phyloP scores from a whole-genome alignment of 2,329 filamentous ascomycete species.

The Aspergillus latus region DNA sequence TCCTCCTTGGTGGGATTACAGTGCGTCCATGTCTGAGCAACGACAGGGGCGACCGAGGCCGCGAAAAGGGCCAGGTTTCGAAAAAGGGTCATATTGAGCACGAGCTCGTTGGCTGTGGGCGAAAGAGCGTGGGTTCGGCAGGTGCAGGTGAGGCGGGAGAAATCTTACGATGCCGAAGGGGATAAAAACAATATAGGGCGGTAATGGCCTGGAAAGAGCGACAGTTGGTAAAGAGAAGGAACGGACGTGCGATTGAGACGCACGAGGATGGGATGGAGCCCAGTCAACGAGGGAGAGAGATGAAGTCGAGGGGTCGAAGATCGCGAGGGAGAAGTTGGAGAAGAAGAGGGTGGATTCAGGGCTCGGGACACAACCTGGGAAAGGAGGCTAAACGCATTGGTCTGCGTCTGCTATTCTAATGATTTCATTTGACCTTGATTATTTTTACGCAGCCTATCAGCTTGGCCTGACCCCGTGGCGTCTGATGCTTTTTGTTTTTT shows the following conservation, averaged over 20 bases:
- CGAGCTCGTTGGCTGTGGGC: not conserved
- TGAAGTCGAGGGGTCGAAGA: not conserved
- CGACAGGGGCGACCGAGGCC: constrained; percentile 30
- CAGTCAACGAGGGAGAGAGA: constrained; percentile 16
- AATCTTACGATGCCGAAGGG: too few species aligned
- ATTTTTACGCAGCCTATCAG: constrained; percentile 1
- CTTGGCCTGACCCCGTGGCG: not conserved
- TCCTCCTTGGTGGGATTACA: constrained; percentile 75
- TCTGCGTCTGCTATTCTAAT: not conserved
- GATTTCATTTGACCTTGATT: not conserved
- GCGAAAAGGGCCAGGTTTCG: constrained; percentile 29
- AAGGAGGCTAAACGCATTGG: not conserved
- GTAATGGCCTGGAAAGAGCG: constrained; percentile 20
- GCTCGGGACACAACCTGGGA: not conserved
- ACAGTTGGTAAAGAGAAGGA: constrained; percentile 21
- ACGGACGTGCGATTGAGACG: constrained; percentile 30
- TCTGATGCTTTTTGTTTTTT: not conserved
- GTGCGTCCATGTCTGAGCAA: constrained; percentile 71
- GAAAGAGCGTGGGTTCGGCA: constrained; percentile 8
- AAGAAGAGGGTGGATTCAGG: not conserved
- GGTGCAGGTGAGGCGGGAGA: not conserved
- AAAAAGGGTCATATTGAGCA: constrained; percentile 25
- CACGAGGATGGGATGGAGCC: constrained; percentile 24
- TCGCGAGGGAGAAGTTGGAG: not conserved
- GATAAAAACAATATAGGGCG: constrained; percentile 6